phyloP scores from a whole-genome alignment of 306 rosid species.

The Malus sylvestris region DNA sequence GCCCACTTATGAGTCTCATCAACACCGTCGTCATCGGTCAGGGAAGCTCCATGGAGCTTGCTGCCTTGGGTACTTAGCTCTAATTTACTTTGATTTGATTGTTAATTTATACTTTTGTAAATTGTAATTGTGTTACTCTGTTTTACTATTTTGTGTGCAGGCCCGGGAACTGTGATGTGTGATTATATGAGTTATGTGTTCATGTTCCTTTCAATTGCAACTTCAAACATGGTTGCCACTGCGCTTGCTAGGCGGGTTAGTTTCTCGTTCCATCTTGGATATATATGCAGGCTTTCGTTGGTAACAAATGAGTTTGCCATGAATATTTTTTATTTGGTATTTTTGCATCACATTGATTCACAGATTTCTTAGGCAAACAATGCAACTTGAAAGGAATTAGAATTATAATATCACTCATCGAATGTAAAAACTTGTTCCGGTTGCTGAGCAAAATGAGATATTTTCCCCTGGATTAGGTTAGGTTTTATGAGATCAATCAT shows the following conservation, averaged over 20 bases:
- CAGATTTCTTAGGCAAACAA: background rate
- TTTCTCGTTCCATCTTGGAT: background rate
- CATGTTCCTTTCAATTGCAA: constrained; percentile 90
- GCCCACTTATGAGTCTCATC: constrained; percentile 87
- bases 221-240: constrained; percentile 96
- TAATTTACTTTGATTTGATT: background rate
- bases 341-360: background rate
- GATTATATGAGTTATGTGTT: constrained; percentile 68
- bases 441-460: background rate
- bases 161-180: constrained; percentile 85
- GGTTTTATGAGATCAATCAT: background rate
- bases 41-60: constrained; percentile 88
- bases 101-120: background rate
- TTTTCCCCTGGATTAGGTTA: background rate
- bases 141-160: constrained; percentile 21
- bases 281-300: background rate
- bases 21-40: constrained; percentile 84
- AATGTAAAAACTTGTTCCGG: background rate
- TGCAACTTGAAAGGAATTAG: background rate
- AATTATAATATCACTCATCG: no score
- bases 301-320: no score
- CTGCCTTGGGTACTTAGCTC: constrained; percentile 62
- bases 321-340: background rate
- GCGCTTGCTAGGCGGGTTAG: constrained; percentile 75
- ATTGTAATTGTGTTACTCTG: background rate